A percentile compares a stretch with the other conserved stretches of the same genome.
These are phyloP conservation scores for Iris pallida DNA, from an alignment of 116 monocot genomes.

Conservation along the genomic window DNA sequence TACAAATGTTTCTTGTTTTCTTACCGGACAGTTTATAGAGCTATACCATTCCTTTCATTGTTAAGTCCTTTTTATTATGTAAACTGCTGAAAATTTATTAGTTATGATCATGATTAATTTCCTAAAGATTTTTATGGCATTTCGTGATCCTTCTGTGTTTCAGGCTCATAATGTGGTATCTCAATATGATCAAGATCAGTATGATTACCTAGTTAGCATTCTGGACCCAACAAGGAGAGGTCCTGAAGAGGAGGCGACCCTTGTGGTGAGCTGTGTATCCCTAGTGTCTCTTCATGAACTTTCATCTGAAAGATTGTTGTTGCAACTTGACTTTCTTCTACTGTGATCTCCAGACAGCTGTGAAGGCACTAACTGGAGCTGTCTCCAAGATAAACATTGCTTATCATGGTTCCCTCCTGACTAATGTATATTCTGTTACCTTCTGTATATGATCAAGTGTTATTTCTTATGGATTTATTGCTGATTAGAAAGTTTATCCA, in stretches of 20 bases:
- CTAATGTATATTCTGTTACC: conserved; percentile 15
- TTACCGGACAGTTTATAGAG: too few relatives aligned
- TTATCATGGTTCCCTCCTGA: conserved; percentile 53
- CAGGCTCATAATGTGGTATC: conserved; percentile 28
- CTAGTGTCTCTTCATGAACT: background rate
- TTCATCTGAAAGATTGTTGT: background rate
- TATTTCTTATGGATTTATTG: background rate
- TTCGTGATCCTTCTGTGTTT: background rate
- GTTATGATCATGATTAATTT: too few relatives aligned
- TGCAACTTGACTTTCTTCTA: background rate
- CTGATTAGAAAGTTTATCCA: conserved; percentile 17
- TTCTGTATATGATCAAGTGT: background rate
- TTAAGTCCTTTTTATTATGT: too few relatives aligned
- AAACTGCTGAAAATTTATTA: too few relatives aligned
- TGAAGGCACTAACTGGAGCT: conserved; percentile 60
- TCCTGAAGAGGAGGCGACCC: conserved; percentile 54
- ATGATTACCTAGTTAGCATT: conserved; percentile 30
- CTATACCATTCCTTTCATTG: too few relatives aligned
- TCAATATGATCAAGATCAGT: conserved; percentile 38
- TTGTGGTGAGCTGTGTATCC: conserved; percentile 9
- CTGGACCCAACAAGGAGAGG: conserved; percentile 23
- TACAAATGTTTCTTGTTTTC: too few relatives aligned
- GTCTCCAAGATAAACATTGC: conserved; percentile 52
- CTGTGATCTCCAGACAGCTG: conserved; percentile 36
- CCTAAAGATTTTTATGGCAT: too few relatives aligned